These are phyloP conservation scores for Aureobasidium subglaciale DNA, from an alignment of 2,329 filamentous ascomycete genomes.

Conservation along the genomic window DNA sequence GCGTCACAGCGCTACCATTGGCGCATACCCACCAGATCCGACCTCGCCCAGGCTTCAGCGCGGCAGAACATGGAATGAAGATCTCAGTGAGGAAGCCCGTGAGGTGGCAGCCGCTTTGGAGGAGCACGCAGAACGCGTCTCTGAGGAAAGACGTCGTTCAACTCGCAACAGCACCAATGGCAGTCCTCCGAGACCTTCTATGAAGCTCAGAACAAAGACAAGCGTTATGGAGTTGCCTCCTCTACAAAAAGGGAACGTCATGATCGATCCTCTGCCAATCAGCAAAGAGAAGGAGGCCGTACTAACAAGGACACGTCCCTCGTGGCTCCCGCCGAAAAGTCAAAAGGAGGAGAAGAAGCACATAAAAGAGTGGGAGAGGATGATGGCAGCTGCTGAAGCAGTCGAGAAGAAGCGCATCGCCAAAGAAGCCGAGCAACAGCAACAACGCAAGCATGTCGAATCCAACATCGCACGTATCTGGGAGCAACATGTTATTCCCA, in stretches of 20 bases:
- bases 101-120: conserved; percentile 74
- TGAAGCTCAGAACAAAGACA: conserved; percentile 23
- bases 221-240: conserved; percentile 51
- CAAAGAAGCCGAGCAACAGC: conserved; percentile 45
- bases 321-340: conserved; percentile 80
- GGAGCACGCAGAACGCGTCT: conserved; percentile 55
- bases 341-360: conserved; percentile 87
- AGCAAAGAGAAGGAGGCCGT: conserved; percentile 84
- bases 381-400: conserved; percentile 62
- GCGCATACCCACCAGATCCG: conserved; percentile 22
- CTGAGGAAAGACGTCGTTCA: conserved; percentile 7
- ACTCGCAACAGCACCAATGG: conserved; percentile 20
- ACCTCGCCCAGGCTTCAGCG: conserved; percentile 22
- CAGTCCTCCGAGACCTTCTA: conserved; percentile 23
- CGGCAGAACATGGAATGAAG: conserved; percentile 68
- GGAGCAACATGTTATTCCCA: conserved; percentile 69
- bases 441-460: conserved; percentile 46
- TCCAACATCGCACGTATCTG: conserved; percentile 52
- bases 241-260: conserved; percentile 65
- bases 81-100: conserved; percentile 65
- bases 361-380: conserved; percentile 74
- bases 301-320: conserved; percentile 67
- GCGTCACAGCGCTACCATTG: conserved; percentile 27
- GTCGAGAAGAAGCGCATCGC: conserved; percentile 46
- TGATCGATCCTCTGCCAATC: conserved; percentile 76